A percentile compares a stretch with the other conserved stretches of the same genome.
Evolutionary conservation across 2,329 filamentous ascomycete genomes (phyloP).

Genomic region (Penicillium thymicola): DNA sequence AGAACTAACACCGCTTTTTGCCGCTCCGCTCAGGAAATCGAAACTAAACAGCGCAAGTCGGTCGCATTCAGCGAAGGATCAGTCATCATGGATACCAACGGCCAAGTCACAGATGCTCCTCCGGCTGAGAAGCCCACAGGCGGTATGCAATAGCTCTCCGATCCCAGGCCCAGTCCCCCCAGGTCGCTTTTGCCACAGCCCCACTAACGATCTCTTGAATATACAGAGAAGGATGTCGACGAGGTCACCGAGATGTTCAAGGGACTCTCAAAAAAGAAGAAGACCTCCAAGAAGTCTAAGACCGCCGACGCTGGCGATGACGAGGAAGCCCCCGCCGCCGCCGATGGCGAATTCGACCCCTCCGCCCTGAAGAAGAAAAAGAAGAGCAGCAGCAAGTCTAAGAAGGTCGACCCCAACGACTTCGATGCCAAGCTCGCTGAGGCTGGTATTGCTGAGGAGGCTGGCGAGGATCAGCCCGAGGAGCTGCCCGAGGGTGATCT

Average conservation of each 20-base stretch:
- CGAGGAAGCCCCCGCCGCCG: slow-evolving; percentile 51
- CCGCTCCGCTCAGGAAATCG: slow-evolving; percentile 39
- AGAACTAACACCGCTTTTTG: slow-evolving; percentile 30
- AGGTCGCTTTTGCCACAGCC: slow-evolving; percentile 39
- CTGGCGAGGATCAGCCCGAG: slow-evolving; percentile 54
- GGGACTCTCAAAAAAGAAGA: slow-evolving; percentile 72
- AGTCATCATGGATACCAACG: slow-evolving; percentile 84
- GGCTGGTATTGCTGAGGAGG: slow-evolving; percentile 58
- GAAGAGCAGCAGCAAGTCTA: slow-evolving; percentile 49
- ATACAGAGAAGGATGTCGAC: slow-evolving; percentile 56
- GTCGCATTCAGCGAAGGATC: slow-evolving; percentile 89
- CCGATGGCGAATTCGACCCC: slow-evolving; percentile 62
- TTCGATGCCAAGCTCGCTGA: slow-evolving; percentile 66
- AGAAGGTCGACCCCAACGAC: slow-evolving; percentile 60
- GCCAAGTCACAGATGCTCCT: slow-evolving; percentile 71
- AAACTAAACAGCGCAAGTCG: slow-evolving; percentile 75
- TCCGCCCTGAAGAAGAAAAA: slow-evolving; percentile 80
- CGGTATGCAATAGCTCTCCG: slow-evolving; percentile 59
- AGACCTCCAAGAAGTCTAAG: slow-evolving; percentile 57
- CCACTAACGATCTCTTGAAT: slow-evolving; percentile 23
- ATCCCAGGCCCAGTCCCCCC: slow-evolving; percentile 1
- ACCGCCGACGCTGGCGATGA: slow-evolving; percentile 50
- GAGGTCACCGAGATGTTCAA: slow-evolving; percentile 67
- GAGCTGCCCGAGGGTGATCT: slow-evolving; percentile 68
- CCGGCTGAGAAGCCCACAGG: slow-evolving; percentile 76